phyloP scores from a whole-genome alignment of 139 green algal genomes.

The Medakamo hakoo region DNA sequence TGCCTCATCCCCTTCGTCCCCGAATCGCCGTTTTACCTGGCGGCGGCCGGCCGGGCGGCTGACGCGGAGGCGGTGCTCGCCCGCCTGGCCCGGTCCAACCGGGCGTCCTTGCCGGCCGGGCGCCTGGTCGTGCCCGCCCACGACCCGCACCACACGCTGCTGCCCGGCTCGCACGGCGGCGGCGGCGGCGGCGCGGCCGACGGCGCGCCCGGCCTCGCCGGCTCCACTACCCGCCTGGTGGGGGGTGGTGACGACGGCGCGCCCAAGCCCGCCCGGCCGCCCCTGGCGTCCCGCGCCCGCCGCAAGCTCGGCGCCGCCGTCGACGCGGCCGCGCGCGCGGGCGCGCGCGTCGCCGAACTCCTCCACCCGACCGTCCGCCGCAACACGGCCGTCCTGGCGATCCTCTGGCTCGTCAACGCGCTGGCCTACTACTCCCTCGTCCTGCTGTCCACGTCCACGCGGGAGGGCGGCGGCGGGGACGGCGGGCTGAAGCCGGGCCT shows the following conservation, averaged over 20 bases:
- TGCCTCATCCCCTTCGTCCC: conserved; percentile 46
- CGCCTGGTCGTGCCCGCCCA: not conserved
- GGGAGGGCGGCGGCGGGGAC: conserved; percentile 1
- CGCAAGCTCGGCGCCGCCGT: not conserved
- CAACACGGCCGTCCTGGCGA: conserved; percentile 31
- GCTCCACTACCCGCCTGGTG: no score
- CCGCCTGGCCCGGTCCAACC: conserved; percentile 26
- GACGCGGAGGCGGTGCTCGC: conserved; percentile 33
- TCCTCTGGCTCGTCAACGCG: conserved; percentile 36
- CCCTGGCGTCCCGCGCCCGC: no score
- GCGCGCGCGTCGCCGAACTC: not conserved
- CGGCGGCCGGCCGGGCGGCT: conserved; percentile 8
- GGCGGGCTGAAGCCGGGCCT: conserved; percentile 5
- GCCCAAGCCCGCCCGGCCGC: no score
- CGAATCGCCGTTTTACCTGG: conserved; percentile 52
- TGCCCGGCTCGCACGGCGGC: no score
- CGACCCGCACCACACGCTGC: not conserved
- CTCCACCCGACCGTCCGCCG: conserved; percentile 4
- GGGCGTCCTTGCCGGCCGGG: conserved; percentile 9
- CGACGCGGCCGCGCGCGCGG: no score
- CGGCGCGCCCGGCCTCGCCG: no score
- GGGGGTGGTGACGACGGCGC: no score
- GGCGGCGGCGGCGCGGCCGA: no score
- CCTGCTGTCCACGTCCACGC: conserved; percentile 29
- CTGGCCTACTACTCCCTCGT: conserved; percentile 57